Conservation (phyloP, 2,329 filamentous ascomycete species). For the Claviceps purpurea region DNA sequence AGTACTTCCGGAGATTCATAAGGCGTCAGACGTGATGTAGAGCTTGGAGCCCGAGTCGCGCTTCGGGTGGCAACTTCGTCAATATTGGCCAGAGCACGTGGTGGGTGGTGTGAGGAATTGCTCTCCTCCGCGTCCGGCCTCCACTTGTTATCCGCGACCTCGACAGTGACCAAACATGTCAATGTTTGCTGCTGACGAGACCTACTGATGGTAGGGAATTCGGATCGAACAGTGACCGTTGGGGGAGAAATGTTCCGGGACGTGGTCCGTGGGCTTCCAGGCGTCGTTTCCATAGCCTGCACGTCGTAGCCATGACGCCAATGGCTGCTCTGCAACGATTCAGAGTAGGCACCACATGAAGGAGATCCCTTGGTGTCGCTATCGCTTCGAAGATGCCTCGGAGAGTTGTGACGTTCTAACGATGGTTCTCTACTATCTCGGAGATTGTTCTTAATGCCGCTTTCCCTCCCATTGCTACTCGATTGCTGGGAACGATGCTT, state of each 20-base stretch:
- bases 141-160: slow-evolving; percentile 90
- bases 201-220: slow-evolving; percentile 86
- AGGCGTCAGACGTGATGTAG: slow-evolving; percentile 45
- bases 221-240: slow-evolving; percentile 85
- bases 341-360: slow-evolving; percentile 69
- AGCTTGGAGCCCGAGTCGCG: slow-evolving; percentile 37
- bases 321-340: slow-evolving; percentile 55
- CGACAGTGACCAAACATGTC: slow-evolving; percentile 86
- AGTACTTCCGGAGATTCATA: slow-evolving; percentile 66
- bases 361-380: slow-evolving; percentile 62
- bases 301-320: slow-evolving; percentile 89
- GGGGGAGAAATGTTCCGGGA: slow-evolving; percentile 80
- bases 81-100: slow-evolving; percentile 27
- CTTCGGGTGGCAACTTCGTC: slow-evolving; percentile 40
- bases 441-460: slow-evolving; percentile 24
- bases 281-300: slow-evolving; percentile 84
- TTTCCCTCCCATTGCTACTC: slow-evolving; percentile 16
- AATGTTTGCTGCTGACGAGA: slow-evolving; percentile 90
- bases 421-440: slow-evolving; percentile 37
- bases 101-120: slow-evolving; percentile 33
- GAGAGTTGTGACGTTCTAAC: slow-evolving; percentile 31
- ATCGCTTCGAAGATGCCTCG: slow-evolving; percentile 59
- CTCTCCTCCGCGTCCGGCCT: slow-evolving; percentile 71
- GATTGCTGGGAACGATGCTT: slow-evolving; percentile 21
- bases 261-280: slow-evolving; percentile 58